These are phyloP conservation scores for Ustilago vetiveriae DNA, from an alignment of 1,284 basidiomycete genomes.

Conservation along the genomic window DNA sequence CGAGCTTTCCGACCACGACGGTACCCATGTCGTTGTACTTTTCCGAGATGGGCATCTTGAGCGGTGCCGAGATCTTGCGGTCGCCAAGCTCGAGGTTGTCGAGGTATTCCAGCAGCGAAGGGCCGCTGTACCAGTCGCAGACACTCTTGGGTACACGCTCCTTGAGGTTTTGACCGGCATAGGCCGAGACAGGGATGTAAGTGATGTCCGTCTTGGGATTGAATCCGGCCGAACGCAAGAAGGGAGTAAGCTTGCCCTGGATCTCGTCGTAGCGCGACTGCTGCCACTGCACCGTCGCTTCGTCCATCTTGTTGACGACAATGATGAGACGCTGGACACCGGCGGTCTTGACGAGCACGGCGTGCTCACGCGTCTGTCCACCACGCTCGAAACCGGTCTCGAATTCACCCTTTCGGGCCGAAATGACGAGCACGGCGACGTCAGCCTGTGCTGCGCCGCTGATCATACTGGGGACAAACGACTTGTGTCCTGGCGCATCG, in stretches of 20 bases:
- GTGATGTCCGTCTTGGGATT: conserved; percentile 66
- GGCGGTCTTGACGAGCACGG: conserved; percentile 66
- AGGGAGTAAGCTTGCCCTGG: conserved; percentile 61
- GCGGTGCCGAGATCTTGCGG: conserved; percentile 63
- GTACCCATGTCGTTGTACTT: conserved; percentile 68
- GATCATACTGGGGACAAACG: conserved; percentile 66
- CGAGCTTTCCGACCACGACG: conserved; percentile 65
- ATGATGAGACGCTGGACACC: conserved; percentile 66
- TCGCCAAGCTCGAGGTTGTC: conserved; percentile 62
- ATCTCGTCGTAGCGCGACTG: conserved; percentile 65
- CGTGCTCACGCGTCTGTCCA: conserved; percentile 67
- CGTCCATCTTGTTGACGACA: conserved; percentile 68
- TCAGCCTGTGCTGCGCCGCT: conserved; percentile 66
- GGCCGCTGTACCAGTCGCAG: conserved; percentile 63
- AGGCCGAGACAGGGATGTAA: conserved; percentile 66
- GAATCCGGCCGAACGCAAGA: conserved; percentile 62
- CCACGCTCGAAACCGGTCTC: conserved; percentile 66
- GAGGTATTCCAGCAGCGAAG: conserved; percentile 58
- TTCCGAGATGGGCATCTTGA: conserved; percentile 66
- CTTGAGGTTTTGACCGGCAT: conserved; percentile 65
- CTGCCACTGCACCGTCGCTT: conserved; percentile 64
- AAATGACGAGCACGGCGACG: conserved; percentile 65
- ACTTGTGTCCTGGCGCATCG: conserved; percentile 67
- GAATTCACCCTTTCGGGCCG: conserved; percentile 65
- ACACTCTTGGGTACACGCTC: conserved; percentile 56